Conservation (phyloP, 805 yeast species). For the Metschnikowia picachoensis region DNA sequence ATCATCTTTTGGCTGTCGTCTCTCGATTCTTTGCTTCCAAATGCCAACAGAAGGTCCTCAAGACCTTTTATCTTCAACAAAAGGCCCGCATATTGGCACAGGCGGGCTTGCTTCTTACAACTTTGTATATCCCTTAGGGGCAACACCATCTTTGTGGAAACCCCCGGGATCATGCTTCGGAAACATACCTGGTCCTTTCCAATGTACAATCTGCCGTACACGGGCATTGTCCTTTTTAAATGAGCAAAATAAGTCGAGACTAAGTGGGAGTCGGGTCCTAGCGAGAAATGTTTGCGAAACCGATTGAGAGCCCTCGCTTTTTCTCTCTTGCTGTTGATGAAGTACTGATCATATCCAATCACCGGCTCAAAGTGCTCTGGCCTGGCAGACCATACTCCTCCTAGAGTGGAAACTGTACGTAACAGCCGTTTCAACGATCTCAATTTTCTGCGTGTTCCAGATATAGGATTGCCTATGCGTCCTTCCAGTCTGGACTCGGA, state of each 20-base stretch:
- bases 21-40: slow-evolving; percentile 57
- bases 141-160: slow-evolving; percentile 73
- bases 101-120: slow-evolving; percentile 39
- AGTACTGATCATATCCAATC: slow-evolving; percentile 43
- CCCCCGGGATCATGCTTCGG: slow-evolving; percentile 73
- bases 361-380: slow-evolving; percentile 56
- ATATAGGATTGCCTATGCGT: not conserved
- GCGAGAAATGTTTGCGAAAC: slow-evolving; percentile 63
- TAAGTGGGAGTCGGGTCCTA: slow-evolving; percentile 48
- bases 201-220: slow-evolving; percentile 79
- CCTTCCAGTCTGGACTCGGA: not conserved
- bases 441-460: slow-evolving; percentile 11
- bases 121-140: slow-evolving; percentile 73
- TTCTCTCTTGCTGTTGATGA: slow-evolving; percentile 42
- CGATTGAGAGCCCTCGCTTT: slow-evolving; percentile 49
- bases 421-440: slow-evolving; percentile 19
- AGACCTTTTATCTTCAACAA: slow-evolving; percentile 68
- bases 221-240: slow-evolving; percentile 66
- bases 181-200: slow-evolving; percentile 72
- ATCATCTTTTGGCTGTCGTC: slow-evolving; percentile 67
- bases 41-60: slow-evolving; percentile 76
- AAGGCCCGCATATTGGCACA: slow-evolving; percentile 53
- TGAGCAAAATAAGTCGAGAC: slow-evolving; percentile 69
- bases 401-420: slow-evolving; percentile 28
- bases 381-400: slow-evolving; percentile 50